Evolutionary conservation across 2,329 filamentous ascomycete genomes (phyloP), one percentile per base, ranked within the genome.

Genomic region (Diplocarpon mali): DNA sequence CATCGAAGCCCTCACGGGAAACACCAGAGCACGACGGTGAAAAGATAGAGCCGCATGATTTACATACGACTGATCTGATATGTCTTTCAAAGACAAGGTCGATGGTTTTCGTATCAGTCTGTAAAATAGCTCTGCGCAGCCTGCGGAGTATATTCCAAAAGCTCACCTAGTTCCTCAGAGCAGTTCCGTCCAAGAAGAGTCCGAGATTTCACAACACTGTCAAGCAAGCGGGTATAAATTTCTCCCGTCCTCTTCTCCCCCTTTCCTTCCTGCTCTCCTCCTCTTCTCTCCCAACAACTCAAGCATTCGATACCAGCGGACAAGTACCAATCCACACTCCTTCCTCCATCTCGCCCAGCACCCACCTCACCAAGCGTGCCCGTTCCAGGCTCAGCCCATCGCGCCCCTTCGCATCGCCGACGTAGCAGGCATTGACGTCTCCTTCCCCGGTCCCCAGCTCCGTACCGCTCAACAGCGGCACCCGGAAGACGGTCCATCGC

Each of bases 401-500:
- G 17, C 53, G 49, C 12, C 53, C 49, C 35, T 54, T 45, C 14
- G 42, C 46, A 30, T 58, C 52, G 1, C 56, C 54, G 3, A 57
- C 43, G 35, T 48, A 58, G 16, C 40, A 46, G 28, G 52, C 56
- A 38, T 53, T 39, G 4, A 52, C 50, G 12, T 48, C 49, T 0
- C 49, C 52, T 5, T 38, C 37, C 35, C 48, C 51, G 32, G 49
- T 46, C n/a, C 44, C 49, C 13, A 56, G 14, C 29, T 38, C 42
- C n/a, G 46, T 50, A 9, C 52, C 56, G 9, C 40, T 24, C 24
- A 57, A 40, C 3, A 52, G 16, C 11, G 54, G 53, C 5, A 58
- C 55, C 15, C 54, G 37, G 17, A 58, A 58, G 1, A 57, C 45
- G 2, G 54, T 57, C 56, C 56, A 58, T 3, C 42, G 38, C 12